Evolutionary conservation across 1,139 yeast species (phyloP), one percentile per base, ranked within the genome.

Genomic region (Protomyces macrosporus): DNA sequence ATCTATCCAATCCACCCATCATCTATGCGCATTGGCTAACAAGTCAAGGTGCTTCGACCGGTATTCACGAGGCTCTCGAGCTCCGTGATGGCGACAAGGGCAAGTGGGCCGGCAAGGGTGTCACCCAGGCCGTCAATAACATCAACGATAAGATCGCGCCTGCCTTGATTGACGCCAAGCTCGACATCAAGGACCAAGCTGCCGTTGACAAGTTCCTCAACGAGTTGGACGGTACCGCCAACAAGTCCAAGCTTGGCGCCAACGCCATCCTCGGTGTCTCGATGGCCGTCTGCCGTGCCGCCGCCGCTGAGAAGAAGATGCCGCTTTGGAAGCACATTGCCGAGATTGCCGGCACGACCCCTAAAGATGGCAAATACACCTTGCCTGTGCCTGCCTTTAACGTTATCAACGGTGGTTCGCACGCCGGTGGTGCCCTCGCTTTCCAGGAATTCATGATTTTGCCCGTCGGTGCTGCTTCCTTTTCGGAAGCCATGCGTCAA

Each of bases 381-480:
- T 69, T 70, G 55, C 72, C 72, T 51, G 71, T 70, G 56, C 72
- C 72, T 23, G 70, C 68, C 59, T 93, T 88, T 82, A 91, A 91
- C 81, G 97, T 91, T 71, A 84, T 91, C 79, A 91, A 91, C 85
- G 97, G 98, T 83, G 97, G 98, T 79, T 87, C 95, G 76, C 98
- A 91, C 82, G 97, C 98, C 75, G 98, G 97, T 82, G 98, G 98
- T 82, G 88, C 91, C 76, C 83, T 91, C 72, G 97, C 97, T 73
- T 86, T 91, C 86, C 98, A 91, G 83, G 98, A 91, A 83, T 91
- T 91, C 83, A 90, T 91, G 97, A 88, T 91, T 81, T 96, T 88
- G 71, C 97, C 98, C 79, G 81, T 86, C 72, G 90, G 86, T 73
- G 96, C 95, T 73, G 81, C 84, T 73, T 75, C 91, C 69, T 91